A percentile compares a stretch with the other conserved stretches of the same genome.
Conservation (phyloP, 192 early-diverging fungal species). For the Neocallimastix lanati region DNA sequence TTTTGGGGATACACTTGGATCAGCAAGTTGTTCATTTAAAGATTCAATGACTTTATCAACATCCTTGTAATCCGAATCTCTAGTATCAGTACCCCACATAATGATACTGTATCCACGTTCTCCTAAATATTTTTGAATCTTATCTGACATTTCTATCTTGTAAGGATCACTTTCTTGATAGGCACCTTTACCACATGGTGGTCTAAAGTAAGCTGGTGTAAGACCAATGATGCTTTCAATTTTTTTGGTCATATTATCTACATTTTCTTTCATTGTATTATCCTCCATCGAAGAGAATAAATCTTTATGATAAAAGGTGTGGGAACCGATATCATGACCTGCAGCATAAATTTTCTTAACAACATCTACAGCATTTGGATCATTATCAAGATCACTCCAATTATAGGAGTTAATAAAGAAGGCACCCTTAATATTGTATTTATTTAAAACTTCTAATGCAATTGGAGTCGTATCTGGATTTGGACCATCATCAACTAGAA, state of each 20-base stretch:
- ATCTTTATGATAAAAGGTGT: not conserved
- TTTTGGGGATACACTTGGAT: not conserved
- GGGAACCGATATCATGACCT: not conserved
- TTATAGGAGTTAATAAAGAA: not conserved
- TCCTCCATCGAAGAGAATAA: not conserved
- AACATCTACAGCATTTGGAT: not conserved
- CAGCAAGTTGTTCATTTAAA: not conserved
- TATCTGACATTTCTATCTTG: not conserved
- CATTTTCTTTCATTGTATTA: not conserved
- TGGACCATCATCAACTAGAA: not conserved
- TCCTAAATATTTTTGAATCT: too few species aligned
- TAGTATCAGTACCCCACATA: too few species aligned
- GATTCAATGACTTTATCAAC: not conserved
- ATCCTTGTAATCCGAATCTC: not conserved
- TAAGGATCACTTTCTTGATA: not conserved
- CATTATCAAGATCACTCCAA: not conserved
- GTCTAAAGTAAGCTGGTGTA: not conserved
- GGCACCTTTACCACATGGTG: not conserved
- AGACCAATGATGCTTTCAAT: not conserved
- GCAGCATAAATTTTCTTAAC: not conserved
- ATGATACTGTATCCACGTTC: too few species aligned
- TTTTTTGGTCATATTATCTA: not conserved
- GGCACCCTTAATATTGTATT: not conserved
- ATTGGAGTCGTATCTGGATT: not conserved
- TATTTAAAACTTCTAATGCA: not conserved